Conservation (phyloP, 2,329 filamentous ascomycete genomes). For the Amauroascus verrucosus region DNA sequence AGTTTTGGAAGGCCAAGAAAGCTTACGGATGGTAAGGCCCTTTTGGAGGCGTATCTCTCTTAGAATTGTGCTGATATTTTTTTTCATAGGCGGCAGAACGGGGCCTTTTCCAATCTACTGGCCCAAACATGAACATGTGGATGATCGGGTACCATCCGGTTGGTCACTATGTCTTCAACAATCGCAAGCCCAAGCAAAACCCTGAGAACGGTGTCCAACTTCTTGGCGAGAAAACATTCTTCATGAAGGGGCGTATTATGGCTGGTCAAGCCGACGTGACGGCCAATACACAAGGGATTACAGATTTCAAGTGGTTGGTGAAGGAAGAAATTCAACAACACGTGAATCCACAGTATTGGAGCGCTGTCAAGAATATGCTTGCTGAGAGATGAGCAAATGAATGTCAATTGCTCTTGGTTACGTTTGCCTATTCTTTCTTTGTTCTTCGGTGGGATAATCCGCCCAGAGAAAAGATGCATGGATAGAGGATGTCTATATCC, state of each 20-base stretch:
- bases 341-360: constrained; percentile 61
- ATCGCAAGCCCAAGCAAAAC: constrained; percentile 40
- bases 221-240: constrained; percentile 76
- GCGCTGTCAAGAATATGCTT: constrained; percentile 70
- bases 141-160: constrained; percentile 83
- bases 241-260: constrained; percentile 94
- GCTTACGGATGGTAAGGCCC: constrained; percentile 66
- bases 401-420: not conserved
- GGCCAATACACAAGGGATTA: constrained; percentile 59
- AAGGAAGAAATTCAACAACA: constrained; percentile 71
- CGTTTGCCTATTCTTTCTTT: not conserved
- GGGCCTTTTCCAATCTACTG: constrained; percentile 64
- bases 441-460: not conserved
- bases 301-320: constrained; percentile 85
- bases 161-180: constrained; percentile 60
- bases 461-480: not conserved
- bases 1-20: constrained; percentile 58
- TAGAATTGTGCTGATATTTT: constrained; percentile 1
- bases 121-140: constrained; percentile 98
- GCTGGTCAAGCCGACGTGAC: constrained; percentile 70
- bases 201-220: constrained; percentile 30
- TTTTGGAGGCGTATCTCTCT: not conserved
- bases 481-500: not conserved
- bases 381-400: constrained; percentile 52
- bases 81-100: constrained; percentile 62